Base-by-base conservation (phyloP, 305 asterid species). In the Fraxinus greggii region DNA sequence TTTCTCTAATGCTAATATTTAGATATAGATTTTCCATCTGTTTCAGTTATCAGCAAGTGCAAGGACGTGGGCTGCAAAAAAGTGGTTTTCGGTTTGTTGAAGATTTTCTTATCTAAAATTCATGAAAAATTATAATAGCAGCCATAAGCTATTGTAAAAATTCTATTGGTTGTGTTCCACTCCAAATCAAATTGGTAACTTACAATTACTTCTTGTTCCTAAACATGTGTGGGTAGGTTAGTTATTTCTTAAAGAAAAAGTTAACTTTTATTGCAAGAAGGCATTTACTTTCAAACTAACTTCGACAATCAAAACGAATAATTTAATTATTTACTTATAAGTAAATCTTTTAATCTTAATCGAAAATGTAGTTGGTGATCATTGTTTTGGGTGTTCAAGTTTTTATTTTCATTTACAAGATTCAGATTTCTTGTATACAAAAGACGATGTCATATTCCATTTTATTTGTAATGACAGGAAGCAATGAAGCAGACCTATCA, bases 401-500 rank as follows among this genome's bases (percentile, higher is more conserved):
- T 65, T 65, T 45, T 45, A 45, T 45, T 45, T 4, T 31, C 29
- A 33, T 23, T 82, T 82, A 45, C 67, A 56, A 17, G 59, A 13
- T 33, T 79, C 38, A 15, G 61, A 28, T 59, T 77, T 82, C 29
- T 80, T 80, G 79, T 51, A 61, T 45, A 76, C 79, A 45, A 21
- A 19, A 19, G 61, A 21, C 23, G 65, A 38, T 42, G 38, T 69
- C 32, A 29, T 65, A 12, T 80, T 86, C 42, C 63, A 38, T 77
- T 73, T 31, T 10, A 76, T 79, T 65, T 77, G 65, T 78, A 33
- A 72, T 87, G 80, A 84, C 93, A 96, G 98, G 98, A 94, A 67
- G 98, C 99, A 36, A 90, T 94, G 97, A 96, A 96, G 88, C 98
- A 93, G 88, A 91, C 98, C 7, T 92, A 93, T 88, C 95, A 94